These are phyloP conservation scores for Dictyostelium intermedium DNA, from an alignment of 78 protist species.

Conservation along the genomic window DNA sequence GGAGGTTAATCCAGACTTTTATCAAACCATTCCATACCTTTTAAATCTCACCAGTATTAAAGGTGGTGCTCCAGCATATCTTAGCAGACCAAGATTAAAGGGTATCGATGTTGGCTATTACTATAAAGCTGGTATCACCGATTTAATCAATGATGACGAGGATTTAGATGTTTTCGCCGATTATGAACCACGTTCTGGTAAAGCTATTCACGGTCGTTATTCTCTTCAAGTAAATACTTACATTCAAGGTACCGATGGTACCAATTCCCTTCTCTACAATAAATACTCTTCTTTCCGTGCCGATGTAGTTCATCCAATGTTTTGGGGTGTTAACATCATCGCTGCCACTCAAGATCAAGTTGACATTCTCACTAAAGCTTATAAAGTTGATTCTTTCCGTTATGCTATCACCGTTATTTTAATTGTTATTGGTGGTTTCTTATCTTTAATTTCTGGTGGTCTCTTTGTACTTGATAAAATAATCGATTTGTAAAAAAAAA, in stretches of 20 bases:
- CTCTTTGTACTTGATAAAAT: slow-evolving; percentile 16
- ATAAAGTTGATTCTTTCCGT: slow-evolving; percentile 39
- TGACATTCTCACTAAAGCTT: slow-evolving; percentile 11
- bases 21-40: slow-evolving; percentile 9
- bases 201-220: slow-evolving; percentile 74
- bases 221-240: slow-evolving; percentile 49
- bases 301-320: slow-evolving; percentile 54
- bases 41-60: slow-evolving; percentile 10
- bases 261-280: not conserved
- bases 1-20: not conserved
- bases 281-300: not conserved
- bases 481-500: not conserved
- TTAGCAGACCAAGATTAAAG: slow-evolving; percentile 51
- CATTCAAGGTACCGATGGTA: slow-evolving; percentile 17
- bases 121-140: slow-evolving; percentile 32
- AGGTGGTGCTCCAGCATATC: slow-evolving; percentile 26
- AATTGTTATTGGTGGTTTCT: slow-evolving; percentile 69
- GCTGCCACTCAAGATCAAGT: slow-evolving; percentile 40
- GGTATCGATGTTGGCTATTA: slow-evolving; percentile 43
- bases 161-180: slow-evolving; percentile 54
- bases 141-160: not conserved
- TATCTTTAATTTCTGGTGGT: slow-evolving; percentile 5
- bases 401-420: slow-evolving; percentile 44
- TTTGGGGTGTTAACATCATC: slow-evolving; percentile 54
- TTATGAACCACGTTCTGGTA: slow-evolving; percentile 69